Conservation (phyloP, 2,329 filamentous ascomycete genomes). For the Ploettnerulaceae sp. region DNA sequence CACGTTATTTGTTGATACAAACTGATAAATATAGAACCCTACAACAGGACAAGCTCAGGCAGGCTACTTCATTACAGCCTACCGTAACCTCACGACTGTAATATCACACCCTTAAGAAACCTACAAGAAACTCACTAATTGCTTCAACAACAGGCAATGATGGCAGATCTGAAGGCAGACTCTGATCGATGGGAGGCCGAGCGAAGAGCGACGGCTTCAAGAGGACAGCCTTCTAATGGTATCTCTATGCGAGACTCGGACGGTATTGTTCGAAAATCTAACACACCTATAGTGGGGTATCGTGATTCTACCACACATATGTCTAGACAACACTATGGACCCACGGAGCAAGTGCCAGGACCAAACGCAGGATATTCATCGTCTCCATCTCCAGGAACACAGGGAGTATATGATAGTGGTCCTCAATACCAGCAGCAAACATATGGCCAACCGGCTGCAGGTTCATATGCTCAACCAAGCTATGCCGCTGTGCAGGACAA, state of each 20-base stretch:
- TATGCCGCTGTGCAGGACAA: slow-evolving; percentile 25
- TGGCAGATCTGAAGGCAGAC: slow-evolving; percentile 48
- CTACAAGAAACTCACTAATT: slow-evolving; percentile 19
- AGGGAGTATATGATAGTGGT: slow-evolving; percentile 28
- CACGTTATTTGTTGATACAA: neutral
- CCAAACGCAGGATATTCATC: slow-evolving; percentile 22
- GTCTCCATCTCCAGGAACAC: slow-evolving; percentile 17
- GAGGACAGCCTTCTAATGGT: slow-evolving; percentile 34
- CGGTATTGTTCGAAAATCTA: slow-evolving; percentile 33
- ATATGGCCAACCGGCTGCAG: slow-evolving; percentile 23
- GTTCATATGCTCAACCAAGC: slow-evolving; percentile 26
- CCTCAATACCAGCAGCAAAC: slow-evolving; percentile 18
- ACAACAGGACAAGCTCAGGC: slow-evolving; percentile 55
- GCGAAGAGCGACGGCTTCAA: slow-evolving; percentile 27
- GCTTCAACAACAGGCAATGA: slow-evolving; percentile 43
- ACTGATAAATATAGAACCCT: slow-evolving; percentile 42
- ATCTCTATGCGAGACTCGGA: slow-evolving; percentile 32
- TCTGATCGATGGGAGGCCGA: slow-evolving; percentile 45
- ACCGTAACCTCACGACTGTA: slow-evolving; percentile 74
- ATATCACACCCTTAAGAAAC: slow-evolving; percentile 26
- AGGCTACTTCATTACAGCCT: slow-evolving; percentile 75
- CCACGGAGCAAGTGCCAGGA: slow-evolving; percentile 25
- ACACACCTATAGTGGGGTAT: slow-evolving; percentile 35
- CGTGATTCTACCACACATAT: slow-evolving; percentile 34
- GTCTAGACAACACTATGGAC: slow-evolving; percentile 35